A percentile compares a stretch with the other conserved stretches of the same genome.
Conservation (phyloP, 257 asterid genomes). For the Jacaranda copaia region DNA sequence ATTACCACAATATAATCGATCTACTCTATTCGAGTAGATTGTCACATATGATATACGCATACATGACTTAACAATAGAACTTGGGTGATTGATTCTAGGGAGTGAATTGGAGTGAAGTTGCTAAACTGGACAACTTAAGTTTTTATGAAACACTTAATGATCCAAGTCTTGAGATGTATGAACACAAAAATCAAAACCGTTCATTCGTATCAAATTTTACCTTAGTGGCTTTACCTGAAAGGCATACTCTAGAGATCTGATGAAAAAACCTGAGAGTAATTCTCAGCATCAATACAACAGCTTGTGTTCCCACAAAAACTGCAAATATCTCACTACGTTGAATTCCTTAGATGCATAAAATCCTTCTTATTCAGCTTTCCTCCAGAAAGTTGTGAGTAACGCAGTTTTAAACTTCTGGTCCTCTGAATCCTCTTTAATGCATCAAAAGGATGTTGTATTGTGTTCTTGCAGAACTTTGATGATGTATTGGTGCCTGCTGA, state of each 20-base stretch:
- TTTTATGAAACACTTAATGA: neutral
- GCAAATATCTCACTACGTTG: slow-evolving; percentile 7
- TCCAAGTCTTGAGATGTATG: slow-evolving; percentile 9
- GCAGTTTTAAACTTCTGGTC: neutral
- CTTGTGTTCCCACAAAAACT: neutral
- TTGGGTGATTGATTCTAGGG: neutral
- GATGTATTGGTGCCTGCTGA: slow-evolving; percentile 97
- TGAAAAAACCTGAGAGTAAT: neutral
- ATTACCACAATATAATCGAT: neutral
- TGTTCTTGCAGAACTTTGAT: slow-evolving; percentile 85
- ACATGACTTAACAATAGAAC: neutral
- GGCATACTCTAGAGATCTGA: slow-evolving; percentile 7
- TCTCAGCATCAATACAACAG: slow-evolving; percentile 8
- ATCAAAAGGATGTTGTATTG: slow-evolving; percentile 22
- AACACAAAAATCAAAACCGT: neutral
- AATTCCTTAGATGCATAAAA: neutral
- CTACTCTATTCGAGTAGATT: neutral
- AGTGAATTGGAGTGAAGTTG: slow-evolving; percentile 11
- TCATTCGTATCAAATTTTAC: neutral
- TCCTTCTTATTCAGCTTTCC: slow-evolving; percentile 21
- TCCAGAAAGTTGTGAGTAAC: slow-evolving; percentile 4
- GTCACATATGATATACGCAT: neutral
- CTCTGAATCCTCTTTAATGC: slow-evolving; percentile 20
- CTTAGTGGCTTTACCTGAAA: slow-evolving; percentile 5
- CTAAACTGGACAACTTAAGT: neutral